Evolutionary conservation across 768 basidiomycete species (phyloP).

Genomic region (Omphalotus guepiniiformis): DNA sequence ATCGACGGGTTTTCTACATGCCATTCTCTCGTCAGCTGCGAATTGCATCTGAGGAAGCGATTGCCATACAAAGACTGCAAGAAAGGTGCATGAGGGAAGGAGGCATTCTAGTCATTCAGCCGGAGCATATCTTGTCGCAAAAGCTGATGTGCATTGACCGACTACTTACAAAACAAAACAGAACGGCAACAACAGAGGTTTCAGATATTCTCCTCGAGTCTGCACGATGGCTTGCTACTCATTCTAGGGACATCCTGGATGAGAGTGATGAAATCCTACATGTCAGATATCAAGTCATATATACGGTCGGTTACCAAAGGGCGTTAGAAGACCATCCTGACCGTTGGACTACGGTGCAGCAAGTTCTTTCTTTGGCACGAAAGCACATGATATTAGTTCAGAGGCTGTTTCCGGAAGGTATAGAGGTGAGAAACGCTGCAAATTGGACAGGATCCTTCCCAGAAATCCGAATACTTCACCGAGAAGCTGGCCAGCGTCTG

Average conservation of each 20-base stretch:
- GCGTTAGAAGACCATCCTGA: constrained; percentile 36
- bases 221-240: constrained; percentile 22
- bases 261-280: constrained; percentile 47
- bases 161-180: constrained; percentile 11
- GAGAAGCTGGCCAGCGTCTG: constrained; percentile 13
- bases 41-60: constrained; percentile 15
- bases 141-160: constrained; percentile 42
- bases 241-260: constrained; percentile 37
- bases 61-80: constrained; percentile 27
- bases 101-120: constrained; percentile 47
- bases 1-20: constrained; percentile 44
- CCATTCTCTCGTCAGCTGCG: constrained; percentile 44
- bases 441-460: constrained; percentile 6
- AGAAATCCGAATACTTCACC: constrained; percentile 15
- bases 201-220: constrained; percentile 19
- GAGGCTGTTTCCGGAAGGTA: constrained; percentile 14
- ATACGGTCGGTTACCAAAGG: constrained; percentile 35
- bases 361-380: constrained; percentile 29
- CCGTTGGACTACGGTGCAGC: constrained; percentile 39
- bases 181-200: constrained; percentile 5
- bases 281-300: constrained; percentile 44
- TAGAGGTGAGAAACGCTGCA: constrained; percentile 14
- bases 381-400: constrained; percentile 14
- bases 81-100: constrained; percentile 31
- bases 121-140: constrained; percentile 51